These are phyloP conservation scores for Dactylellina leptospora DNA, from an alignment of 2,329 filamentous ascomycete genomes.

Conservation along the genomic window DNA sequence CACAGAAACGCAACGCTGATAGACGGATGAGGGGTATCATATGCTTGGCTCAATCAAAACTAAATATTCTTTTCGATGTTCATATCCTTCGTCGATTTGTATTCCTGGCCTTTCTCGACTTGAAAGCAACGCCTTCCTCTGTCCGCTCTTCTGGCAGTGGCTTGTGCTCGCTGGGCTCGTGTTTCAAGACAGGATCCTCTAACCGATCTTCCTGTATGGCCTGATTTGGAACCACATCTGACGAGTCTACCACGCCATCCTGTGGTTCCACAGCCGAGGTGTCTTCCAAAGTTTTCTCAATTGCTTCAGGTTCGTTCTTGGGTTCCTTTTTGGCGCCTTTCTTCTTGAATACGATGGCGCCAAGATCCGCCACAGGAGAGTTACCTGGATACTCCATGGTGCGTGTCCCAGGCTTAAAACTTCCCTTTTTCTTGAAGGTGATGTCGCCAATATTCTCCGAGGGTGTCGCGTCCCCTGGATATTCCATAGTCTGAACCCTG, in stretches of 20 bases:
- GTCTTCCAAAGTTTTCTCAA: conserved; percentile 57
- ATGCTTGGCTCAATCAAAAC: background rate
- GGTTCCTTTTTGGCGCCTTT: conserved; percentile 58
- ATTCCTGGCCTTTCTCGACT: conserved; percentile 78
- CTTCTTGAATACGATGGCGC: conserved; percentile 51
- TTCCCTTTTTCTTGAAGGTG: conserved; percentile 62
- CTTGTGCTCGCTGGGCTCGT: conserved; percentile 39
- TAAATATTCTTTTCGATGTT: conserved; percentile 13
- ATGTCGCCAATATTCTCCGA: conserved; percentile 59
- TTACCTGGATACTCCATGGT: conserved; percentile 58
- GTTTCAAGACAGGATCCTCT: conserved; percentile 45
- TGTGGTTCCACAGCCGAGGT: conserved; percentile 6
- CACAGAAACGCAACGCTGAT: conserved; percentile 12
- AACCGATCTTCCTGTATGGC: conserved; percentile 54
- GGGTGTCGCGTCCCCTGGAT: conserved; percentile 57
- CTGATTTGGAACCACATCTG: conserved; percentile 25
- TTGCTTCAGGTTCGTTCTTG: conserved; percentile 52
- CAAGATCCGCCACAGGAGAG: conserved; percentile 24
- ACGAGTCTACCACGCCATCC: conserved; percentile 18
- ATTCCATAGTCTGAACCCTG: conserved; percentile 56
- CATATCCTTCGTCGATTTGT: conserved; percentile 55
- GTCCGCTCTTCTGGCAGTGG: conserved; percentile 51
- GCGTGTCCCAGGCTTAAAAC: conserved; percentile 41
- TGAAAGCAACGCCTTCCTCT: conserved; percentile 72
- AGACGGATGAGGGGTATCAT: conserved; percentile 33